These are phyloP conservation scores for Pseudogymnoascus sp. DNA, from an alignment of 2,329 filamentous ascomycete genomes.

Conservation along the genomic window DNA sequence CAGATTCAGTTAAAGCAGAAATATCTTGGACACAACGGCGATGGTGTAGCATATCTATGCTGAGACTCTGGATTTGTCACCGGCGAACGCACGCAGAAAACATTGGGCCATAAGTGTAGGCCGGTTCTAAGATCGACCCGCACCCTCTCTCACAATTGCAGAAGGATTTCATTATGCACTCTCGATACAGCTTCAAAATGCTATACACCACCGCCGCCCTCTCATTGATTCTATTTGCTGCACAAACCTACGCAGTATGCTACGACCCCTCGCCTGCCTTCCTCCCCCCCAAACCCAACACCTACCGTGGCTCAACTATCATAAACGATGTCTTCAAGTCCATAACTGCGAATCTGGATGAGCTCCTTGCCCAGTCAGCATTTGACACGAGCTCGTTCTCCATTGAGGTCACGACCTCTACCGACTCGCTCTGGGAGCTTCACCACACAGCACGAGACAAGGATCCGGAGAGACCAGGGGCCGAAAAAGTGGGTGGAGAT, in stretches of 20 bases:
- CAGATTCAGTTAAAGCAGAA: background rate
- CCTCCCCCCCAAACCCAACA: background rate
- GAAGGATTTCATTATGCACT: background rate
- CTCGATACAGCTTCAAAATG: background rate
- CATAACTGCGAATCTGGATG: background rate
- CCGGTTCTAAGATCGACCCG: background rate
- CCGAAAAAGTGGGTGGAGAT: background rate
- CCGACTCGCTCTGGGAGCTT: constrained; percentile 1
- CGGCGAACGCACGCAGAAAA: background rate
- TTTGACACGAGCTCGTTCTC: background rate
- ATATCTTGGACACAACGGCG: background rate
- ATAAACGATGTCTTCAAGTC: background rate
- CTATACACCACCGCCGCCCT: background rate
- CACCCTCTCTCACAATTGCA: background rate
- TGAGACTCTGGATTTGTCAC: background rate
- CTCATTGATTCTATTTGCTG: background rate
- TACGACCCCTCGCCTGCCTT: constrained; percentile 9
- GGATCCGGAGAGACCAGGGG: background rate
- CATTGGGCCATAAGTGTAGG: no score
- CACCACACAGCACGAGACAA: constrained; percentile 11
- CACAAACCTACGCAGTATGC: constrained; percentile 3
- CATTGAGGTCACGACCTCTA: constrained; percentile 9
- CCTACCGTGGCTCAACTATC: background rate
- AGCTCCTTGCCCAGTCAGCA: background rate
- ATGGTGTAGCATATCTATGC: background rate